These are phyloP conservation scores for Colletotrichum sp. DNA, from an alignment of 2,329 filamentous ascomycete species.

Conservation along the genomic window DNA sequence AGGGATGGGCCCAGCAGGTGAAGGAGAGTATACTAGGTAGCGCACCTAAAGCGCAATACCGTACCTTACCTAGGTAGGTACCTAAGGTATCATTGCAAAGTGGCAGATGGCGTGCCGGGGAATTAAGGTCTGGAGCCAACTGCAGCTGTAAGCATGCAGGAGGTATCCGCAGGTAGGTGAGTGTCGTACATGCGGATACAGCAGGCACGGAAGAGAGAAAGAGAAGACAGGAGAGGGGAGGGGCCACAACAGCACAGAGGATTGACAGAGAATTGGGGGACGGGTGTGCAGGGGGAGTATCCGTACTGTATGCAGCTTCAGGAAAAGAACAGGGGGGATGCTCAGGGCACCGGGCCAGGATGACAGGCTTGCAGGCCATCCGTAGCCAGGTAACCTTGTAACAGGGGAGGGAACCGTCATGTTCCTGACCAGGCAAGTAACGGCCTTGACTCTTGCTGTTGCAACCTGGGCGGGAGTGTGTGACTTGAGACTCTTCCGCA, in stretches of 20 bases:
- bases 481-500: not conserved
- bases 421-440: not conserved
- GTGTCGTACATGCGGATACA: not conserved
- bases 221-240: not conserved
- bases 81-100: not conserved
- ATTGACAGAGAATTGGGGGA: not conserved
- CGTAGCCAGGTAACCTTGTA: not conserved
- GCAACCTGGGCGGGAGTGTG: not conserved
- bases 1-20: not conserved
- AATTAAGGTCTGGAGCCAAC: constrained; percentile 6
- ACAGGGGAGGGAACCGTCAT: not conserved
- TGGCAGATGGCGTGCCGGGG: not conserved
- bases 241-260: not conserved
- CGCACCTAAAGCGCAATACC: not conserved
- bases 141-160: not conserved
- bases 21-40: not conserved
- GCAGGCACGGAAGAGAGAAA: not conserved
- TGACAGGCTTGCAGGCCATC: not conserved
- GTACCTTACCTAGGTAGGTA: not conserved
- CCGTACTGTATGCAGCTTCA: not conserved
- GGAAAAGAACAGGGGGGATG: not conserved
- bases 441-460: constrained; percentile 2
- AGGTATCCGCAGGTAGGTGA: not conserved
- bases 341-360: not conserved
- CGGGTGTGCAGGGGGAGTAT: constrained; percentile 10